These are phyloP conservation scores for Backusella circina DNA, from an alignment of 192 early-diverging fungal species.

Conservation along the genomic window DNA sequence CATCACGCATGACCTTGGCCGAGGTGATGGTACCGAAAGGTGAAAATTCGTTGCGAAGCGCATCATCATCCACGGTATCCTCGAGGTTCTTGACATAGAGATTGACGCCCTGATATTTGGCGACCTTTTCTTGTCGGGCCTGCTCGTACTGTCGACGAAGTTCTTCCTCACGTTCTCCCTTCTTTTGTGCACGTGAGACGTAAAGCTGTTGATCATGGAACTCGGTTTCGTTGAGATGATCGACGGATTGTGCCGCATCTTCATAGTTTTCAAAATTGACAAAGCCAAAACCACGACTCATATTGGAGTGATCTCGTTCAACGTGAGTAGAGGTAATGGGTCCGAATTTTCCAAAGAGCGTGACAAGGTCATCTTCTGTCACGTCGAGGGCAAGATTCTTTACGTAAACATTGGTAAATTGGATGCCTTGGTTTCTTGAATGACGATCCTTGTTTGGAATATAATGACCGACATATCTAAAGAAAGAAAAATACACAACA, in stretches of 20 bases:
- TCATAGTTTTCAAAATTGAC: constrained; percentile 96
- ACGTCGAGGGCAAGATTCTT: constrained; percentile 90
- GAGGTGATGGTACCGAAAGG: constrained; percentile 95
- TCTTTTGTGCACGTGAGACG: constrained; percentile 98
- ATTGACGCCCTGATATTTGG: constrained; percentile 99
- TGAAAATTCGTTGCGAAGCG: constrained; percentile 93
- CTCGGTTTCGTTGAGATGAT: constrained; percentile 92
- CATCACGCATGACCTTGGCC: constrained; percentile 97
- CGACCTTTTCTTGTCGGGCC: constrained; percentile 91
- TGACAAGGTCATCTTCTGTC: constrained; percentile 71
- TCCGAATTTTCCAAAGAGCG: constrained; percentile 80
- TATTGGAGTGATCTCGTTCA: constrained; percentile 72
- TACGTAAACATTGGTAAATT: constrained; percentile 98
- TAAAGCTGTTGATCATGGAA: constrained; percentile 88
- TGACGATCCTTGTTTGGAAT: constrained; percentile 90
- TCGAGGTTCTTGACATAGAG: constrained; percentile 99
- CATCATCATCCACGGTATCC: constrained; percentile 94
- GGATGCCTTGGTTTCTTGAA: constrained; percentile 84
- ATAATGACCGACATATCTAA: constrained; percentile 85
- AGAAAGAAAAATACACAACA: constrained; percentile 12
- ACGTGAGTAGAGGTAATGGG: constrained; percentile 81
- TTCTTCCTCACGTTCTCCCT: constrained; percentile 95
- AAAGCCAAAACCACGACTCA: constrained; percentile 94
- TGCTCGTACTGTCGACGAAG: constrained; percentile 94
- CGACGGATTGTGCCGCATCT: constrained; percentile 82